Evolutionary conservation across 1,139 yeast species (phyloP).

Genomic region (Taphrina pruni): DNA sequence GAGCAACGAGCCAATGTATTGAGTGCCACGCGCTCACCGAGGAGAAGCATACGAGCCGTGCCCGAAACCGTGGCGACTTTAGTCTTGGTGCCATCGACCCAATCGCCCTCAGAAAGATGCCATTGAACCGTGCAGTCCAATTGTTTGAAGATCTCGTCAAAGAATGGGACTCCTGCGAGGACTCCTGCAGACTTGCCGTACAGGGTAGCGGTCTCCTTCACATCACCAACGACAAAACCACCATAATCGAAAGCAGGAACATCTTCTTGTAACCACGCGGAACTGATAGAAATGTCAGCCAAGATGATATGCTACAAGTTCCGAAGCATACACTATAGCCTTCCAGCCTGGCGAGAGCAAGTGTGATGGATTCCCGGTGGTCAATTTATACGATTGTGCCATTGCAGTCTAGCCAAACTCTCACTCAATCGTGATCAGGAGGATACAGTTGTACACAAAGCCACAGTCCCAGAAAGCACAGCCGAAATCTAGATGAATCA

Average conservation of each 20-base stretch:
- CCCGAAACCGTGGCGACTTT: slow-evolving; percentile 79
- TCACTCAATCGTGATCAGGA: too few relatives aligned
- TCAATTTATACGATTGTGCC: slow-evolving; percentile 6
- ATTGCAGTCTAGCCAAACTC: background rate
- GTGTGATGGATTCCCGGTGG: slow-evolving; percentile 30
- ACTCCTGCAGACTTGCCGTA: slow-evolving; percentile 82
- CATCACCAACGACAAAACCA: slow-evolving; percentile 89
- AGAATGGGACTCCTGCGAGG: slow-evolving; percentile 89
- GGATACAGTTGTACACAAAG: too few relatives aligned
- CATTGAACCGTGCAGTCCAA: slow-evolving; percentile 62
- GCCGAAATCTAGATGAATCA: too few relatives aligned
- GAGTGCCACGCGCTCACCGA: slow-evolving; percentile 86
- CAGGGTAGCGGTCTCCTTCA: slow-evolving; percentile 71
- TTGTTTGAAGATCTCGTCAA: slow-evolving; percentile 80
- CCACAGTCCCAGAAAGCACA: too few relatives aligned
- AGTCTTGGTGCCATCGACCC: slow-evolving; percentile 57
- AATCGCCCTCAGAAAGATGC: slow-evolving; percentile 72
- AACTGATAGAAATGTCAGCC: slow-evolving; percentile 46
- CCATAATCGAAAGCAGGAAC: slow-evolving; percentile 94
- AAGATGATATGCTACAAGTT: background rate
- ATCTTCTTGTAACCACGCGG: slow-evolving; percentile 80
- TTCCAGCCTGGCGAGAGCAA: slow-evolving; percentile 61
- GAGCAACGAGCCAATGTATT: slow-evolving; percentile 82
- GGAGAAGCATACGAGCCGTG: slow-evolving; percentile 73
- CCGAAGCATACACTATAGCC: slow-evolving; percentile 59